Evolutionary conservation across 1,139 yeast species (phyloP), one percentile per base, ranked within the genome.

Genomic region (Eremothecium coryli): DNA sequence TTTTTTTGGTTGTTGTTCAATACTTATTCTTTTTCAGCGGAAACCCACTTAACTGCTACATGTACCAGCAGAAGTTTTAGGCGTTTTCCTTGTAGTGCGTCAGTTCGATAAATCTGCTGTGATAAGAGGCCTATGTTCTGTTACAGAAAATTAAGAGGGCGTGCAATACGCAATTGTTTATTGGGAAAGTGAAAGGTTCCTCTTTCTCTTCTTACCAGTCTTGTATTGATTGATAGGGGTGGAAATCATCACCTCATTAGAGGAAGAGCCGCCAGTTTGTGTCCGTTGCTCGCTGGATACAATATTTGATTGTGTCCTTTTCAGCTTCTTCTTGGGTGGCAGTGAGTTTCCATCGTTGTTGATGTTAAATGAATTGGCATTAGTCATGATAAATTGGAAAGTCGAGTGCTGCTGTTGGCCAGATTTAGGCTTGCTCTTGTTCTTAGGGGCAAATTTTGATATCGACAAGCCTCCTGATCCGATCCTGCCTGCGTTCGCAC

Each of bases 321-420:
- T 46, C 33, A 46, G 40, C 17, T 33, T 35, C 11, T 23, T 14
- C 4, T 26, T 32, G 9, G 22, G 14, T 9, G 14, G 9, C n/a
- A n/a, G n/a, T 9, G 23, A 13, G 4, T 32, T 6, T 4, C 38
- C 34, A 18, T 35, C 34, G 26, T 26, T 32, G 10, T 38, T 34
- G 16, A 37, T 26, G 29, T 44, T 53, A 38, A 55, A 55, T 29
- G 50, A 50, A 23, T 54, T 53, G 10, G 57, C 49, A 34, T 52
- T 51, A 3, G 60, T 54, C 20, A 55, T 58, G 28, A 55, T 53
- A 8, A 55, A 54, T 40, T 55, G 60, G 27, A 55, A 55, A 35
- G 53, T 52, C 5, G 58, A 55, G 35, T 53, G 52, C 33, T 49
- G 52, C 21, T 26, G 21, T 17, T 35, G 38, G 24, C 31, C 27